Conservation (phyloP, 768 basidiomycete species). For the Antrodiella citrinella region DNA sequence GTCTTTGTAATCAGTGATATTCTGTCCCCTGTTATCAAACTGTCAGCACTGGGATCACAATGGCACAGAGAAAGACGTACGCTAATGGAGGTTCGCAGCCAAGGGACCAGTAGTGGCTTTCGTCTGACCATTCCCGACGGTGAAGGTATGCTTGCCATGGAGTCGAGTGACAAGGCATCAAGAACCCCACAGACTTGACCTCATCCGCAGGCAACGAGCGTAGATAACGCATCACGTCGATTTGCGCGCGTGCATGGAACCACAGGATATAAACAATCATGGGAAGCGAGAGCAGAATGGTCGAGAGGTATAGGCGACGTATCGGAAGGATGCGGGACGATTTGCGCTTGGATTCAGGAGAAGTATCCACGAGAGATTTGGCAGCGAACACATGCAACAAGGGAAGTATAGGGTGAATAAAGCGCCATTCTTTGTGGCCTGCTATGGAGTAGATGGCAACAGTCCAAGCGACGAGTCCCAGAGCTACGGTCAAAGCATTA, state of each 20-base stretch:
- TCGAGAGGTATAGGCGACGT: slow-evolving; percentile 25
- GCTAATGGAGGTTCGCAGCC: slow-evolving; percentile 89
- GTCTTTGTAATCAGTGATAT: slow-evolving; percentile 55
- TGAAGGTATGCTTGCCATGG: slow-evolving; percentile 90
- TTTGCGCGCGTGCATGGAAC: slow-evolving; percentile 75
- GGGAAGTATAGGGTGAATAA: slow-evolving; percentile 87
- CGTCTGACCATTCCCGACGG: slow-evolving; percentile 46
- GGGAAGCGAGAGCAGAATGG: slow-evolving; percentile 51
- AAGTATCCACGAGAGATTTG: slow-evolving; percentile 51
- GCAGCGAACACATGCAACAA: slow-evolving; percentile 74
- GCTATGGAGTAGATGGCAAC: slow-evolving; percentile 64
- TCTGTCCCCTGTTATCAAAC: slow-evolving; percentile 33
- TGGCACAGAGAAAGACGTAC: slow-evolving; percentile 36
- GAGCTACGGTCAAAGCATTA: slow-evolving; percentile 31
- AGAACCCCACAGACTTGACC: slow-evolving; percentile 56
- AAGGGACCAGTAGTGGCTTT: slow-evolving; percentile 66
- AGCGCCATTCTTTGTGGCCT: slow-evolving; percentile 97
- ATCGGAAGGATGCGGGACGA: slow-evolving; percentile 22
- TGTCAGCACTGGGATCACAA: too few species aligned
- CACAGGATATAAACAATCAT: slow-evolving; percentile 61
- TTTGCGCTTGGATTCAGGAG: not conserved
- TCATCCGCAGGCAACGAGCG: slow-evolving; percentile 42
- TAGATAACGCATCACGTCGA: slow-evolving; percentile 65
- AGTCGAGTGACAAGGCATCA: slow-evolving; percentile 97
- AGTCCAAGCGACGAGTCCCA: slow-evolving; percentile 52